phyloP scores from a whole-genome alignment of 139 green algal species.

The Chlamydomonas schloesseri region DNA sequence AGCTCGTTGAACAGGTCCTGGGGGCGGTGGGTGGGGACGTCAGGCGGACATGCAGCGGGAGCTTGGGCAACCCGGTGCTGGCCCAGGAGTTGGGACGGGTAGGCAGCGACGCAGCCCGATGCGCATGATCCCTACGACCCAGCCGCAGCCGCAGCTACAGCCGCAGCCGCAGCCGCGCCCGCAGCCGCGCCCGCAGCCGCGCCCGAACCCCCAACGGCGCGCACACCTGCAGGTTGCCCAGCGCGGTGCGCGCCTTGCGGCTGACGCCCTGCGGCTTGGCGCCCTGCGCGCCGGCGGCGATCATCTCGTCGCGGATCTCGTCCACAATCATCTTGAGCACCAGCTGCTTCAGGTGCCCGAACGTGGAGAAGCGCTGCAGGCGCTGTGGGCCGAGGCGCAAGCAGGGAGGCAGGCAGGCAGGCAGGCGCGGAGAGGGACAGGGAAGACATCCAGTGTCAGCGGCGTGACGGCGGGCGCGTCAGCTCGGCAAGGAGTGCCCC shows the following conservation, averaged over 20 bases:
- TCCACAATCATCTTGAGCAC: conserved; percentile 89
- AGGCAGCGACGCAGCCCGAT: no score
- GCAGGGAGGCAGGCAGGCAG: no score
- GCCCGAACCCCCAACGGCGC: not conserved
- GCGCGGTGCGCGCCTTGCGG: conserved; percentile 6
- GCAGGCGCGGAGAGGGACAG: no score
- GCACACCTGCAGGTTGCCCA: conserved; percentile 42
- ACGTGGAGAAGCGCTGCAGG: conserved; percentile 94
- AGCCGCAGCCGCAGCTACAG: no score
- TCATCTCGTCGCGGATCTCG: conserved; percentile 72
- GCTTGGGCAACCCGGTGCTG: no score
- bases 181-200: no score
- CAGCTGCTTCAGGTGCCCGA: conserved; percentile 91
- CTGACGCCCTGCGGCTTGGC: not conserved
- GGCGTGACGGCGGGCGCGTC: no score
- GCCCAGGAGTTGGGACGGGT: not conserved
- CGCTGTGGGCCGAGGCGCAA: conserved; percentile 61
- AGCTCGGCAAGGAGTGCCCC: no score
- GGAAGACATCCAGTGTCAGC: no score
- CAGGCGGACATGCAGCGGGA: not conserved
- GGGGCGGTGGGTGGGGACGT: not conserved
- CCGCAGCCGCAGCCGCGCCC: no score
- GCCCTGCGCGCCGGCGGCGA: conserved; percentile 11
- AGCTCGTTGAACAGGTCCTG: conserved; percentile 72
- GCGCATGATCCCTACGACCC: no score